These are phyloP conservation scores for Podaxis sp. DNA, from an alignment of 768 basidiomycete genomes.

Conservation along the genomic window DNA sequence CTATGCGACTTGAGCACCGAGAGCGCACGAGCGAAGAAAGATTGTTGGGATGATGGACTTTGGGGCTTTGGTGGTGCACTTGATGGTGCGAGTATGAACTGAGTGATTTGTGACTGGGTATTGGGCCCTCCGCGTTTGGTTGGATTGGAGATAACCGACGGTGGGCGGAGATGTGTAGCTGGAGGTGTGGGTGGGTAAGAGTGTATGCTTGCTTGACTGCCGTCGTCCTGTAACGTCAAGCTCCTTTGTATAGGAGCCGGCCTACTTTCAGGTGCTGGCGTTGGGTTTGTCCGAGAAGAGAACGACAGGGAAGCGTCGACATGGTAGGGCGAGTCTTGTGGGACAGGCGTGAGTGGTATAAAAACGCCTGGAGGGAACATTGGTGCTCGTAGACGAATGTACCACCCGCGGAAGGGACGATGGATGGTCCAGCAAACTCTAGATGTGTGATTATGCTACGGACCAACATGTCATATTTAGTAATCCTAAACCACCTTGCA, in stretches of 20 bases:
- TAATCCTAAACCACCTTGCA: background rate
- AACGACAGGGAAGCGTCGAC: constrained; percentile 53
- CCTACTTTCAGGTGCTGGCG: constrained; percentile 3
- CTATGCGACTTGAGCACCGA: constrained; percentile 46
- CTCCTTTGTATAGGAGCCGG: constrained; percentile 14
- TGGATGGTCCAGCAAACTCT: constrained; percentile 75
- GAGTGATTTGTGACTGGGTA: constrained; percentile 42
- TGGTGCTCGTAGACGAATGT: constrained; percentile 74
- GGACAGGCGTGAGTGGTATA: constrained; percentile 54
- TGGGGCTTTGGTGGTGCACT: constrained; percentile 35
- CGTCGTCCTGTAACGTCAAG: constrained; percentile 24
- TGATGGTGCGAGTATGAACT: constrained; percentile 54
- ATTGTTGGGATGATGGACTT: constrained; percentile 30
- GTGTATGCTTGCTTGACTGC: constrained; percentile 46
- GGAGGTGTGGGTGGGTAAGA: constrained; percentile 63
- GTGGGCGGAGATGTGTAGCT: constrained; percentile 19
- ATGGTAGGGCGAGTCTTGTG: constrained; percentile 45
- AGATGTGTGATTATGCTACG: constrained; percentile 62
- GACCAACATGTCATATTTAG: background rate
- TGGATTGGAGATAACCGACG: background rate
- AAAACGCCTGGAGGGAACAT: constrained; percentile 62
- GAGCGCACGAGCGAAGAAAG: constrained; percentile 52
- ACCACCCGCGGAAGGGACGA: constrained; percentile 81
- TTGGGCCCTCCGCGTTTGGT: background rate
- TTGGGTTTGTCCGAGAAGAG: constrained; percentile 47